A percentile compares a stretch with the other conserved stretches of the same genome.
Conservation (phyloP, 805 yeast species). For the Candida parachauliodes region DNA sequence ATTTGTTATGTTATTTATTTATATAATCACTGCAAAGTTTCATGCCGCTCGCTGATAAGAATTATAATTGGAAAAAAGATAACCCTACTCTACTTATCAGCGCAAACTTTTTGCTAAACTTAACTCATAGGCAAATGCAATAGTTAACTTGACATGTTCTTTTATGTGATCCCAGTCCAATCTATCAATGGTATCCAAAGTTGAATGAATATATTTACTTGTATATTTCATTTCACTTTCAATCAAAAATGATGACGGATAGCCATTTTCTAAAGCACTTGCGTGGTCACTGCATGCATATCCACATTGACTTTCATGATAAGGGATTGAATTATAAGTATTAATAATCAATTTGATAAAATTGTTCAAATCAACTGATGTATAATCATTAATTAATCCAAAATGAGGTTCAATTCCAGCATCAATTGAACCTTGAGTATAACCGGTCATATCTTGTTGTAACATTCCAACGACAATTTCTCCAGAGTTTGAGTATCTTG, state of each 20-base stretch:
- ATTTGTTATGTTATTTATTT: constrained; percentile 6
- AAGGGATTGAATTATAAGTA: constrained; percentile 63
- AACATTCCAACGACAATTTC: constrained; percentile 73
- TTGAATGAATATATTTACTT: constrained; percentile 71
- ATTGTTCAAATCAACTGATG: constrained; percentile 49
- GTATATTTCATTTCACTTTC: constrained; percentile 68
- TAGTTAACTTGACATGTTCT: constrained; percentile 74
- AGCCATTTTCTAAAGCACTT: constrained; percentile 78
- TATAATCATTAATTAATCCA: constrained; percentile 78
- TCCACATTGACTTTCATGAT: constrained; percentile 76
- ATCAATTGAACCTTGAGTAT: constrained; percentile 48
- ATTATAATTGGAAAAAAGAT: no score
- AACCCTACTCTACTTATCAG: no score
- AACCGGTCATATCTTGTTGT: constrained; percentile 96
- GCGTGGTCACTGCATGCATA: constrained; percentile 94
- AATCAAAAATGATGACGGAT: constrained; percentile 77
- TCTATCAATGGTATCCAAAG: constrained; percentile 76
- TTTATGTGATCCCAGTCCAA: constrained; percentile 74
- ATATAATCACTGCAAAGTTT: no score
- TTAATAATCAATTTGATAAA: constrained; percentile 62
- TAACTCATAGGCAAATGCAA: constrained; percentile 73
- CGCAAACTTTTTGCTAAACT: constrained; percentile 30
- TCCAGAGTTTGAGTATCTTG: constrained; percentile 42
- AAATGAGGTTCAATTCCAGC: constrained; percentile 57
- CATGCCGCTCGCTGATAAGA: background rate